These are phyloP conservation scores for Nitzschia palea DNA, from an alignment of 108 stramenopile species.

Conservation along the genomic window DNA sequence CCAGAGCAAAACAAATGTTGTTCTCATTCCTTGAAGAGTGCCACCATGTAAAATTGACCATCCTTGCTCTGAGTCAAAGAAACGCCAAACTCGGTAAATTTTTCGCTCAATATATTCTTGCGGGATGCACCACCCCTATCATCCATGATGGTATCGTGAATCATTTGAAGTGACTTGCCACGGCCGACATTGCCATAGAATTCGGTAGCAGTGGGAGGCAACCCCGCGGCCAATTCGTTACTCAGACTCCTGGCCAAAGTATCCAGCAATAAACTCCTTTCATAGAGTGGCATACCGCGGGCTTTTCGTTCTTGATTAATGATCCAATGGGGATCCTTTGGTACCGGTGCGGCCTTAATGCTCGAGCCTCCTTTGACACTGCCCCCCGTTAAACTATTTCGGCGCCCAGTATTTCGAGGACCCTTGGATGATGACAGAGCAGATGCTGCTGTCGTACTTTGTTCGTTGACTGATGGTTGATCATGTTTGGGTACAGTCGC, in stretches of 20 bases:
- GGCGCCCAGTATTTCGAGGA: not conserved
- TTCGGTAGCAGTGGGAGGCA: conserved; percentile 3
- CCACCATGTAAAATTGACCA: conserved; percentile 5
- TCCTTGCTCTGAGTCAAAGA: conserved; percentile 5
- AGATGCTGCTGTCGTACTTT: not conserved
- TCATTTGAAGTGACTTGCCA: conserved; percentile 5
- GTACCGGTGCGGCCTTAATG: not conserved
- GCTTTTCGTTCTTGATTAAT: conserved; percentile 22
- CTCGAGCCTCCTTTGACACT: not conserved
- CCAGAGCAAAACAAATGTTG: no score
- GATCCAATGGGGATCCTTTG: conserved; percentile 14
- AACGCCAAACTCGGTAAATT: conserved; percentile 26
- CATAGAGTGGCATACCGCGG: conserved; percentile 12
- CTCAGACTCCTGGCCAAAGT: conserved; percentile 12
- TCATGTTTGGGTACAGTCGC: not conserved
- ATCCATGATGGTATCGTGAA: conserved; percentile 27
- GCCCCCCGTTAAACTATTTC: not conserved
- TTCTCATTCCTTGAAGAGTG: conserved; percentile 13
- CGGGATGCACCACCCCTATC: conserved; percentile 19
- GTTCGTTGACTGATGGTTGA: not conserved
- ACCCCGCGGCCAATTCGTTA: conserved; percentile 13
- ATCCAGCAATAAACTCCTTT: conserved; percentile 14
- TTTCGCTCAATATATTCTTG: conserved; percentile 25
- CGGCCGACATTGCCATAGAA: conserved; percentile 23
- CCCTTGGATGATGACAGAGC: not conserved